Percentiles rank a stretch among this genome's conserved stretches.
Evolutionary conservation across 2,329 filamentous ascomycete species (phyloP).

Genomic region (Magnaporthiopsis incrustans): DNA sequence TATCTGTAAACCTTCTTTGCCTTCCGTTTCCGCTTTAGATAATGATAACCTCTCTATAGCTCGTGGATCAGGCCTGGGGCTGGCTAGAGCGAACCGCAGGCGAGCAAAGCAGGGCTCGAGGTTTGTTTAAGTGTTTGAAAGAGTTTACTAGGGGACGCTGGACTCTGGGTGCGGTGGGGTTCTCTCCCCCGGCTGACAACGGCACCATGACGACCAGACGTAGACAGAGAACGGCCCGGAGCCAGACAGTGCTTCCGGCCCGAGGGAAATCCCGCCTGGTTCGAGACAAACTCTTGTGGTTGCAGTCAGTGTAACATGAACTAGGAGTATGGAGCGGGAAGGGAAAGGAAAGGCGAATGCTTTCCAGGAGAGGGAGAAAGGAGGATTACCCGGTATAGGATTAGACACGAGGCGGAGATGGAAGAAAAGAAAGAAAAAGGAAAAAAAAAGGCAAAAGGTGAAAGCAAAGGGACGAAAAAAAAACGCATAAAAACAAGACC

Average conservation of each 20-base stretch:
- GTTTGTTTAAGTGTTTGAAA: not conserved
- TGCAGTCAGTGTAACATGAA: too few relatives aligned
- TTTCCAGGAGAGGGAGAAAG: too few relatives aligned
- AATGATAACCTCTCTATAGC: not conserved
- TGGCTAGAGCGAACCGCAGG: not conserved
- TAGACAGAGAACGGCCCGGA: not conserved
- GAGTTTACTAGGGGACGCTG: not conserved
- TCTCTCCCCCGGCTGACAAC: not conserved
- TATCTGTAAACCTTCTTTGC: not conserved
- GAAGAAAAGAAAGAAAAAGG: not conserved
- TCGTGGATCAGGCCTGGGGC: not conserved
- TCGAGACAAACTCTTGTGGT: too few relatives aligned
- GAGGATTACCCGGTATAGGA: too few relatives aligned
- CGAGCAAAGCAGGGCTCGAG: not conserved
- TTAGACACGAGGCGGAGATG: too few relatives aligned
- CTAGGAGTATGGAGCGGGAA: too few relatives aligned
- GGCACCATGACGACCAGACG: not conserved
- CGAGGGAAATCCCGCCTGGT: not conserved
- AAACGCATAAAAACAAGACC: not conserved
- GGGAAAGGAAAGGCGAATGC: too few relatives aligned
- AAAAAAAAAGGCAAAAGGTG: not conserved
- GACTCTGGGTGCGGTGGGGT: not conserved
- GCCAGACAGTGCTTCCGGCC: not conserved
- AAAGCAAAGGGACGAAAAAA: not conserved
- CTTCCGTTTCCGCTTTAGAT: not conserved